Evolutionary conservation across 192 early-diverging fungal genomes (phyloP).

Genomic region (Chytriomyces hyalinus): DNA sequence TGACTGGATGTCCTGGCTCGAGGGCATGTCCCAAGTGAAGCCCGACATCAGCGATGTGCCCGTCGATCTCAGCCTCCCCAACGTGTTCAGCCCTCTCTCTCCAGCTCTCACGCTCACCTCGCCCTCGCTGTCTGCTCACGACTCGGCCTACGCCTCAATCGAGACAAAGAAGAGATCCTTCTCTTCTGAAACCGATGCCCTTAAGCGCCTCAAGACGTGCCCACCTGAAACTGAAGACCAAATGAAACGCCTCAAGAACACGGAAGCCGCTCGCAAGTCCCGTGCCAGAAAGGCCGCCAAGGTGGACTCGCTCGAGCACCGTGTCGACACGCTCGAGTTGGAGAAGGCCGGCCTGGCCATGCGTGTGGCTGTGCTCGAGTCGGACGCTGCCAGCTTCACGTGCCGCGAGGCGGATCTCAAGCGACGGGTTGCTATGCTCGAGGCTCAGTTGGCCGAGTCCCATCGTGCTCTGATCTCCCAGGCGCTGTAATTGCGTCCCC

Average conservation of each 20-base stretch:
- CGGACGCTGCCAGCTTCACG: slow-evolving; percentile 11
- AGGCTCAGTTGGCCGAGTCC: slow-evolving; percentile 34
- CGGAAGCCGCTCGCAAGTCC: slow-evolving; percentile 89
- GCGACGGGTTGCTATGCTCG: slow-evolving; percentile 50
- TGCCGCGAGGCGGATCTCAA: slow-evolving; percentile 31
- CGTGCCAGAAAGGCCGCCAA: slow-evolving; percentile 81
- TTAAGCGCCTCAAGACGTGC: not conserved
- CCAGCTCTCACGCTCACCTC: not conserved
- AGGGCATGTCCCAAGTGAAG: slow-evolving; percentile 17
- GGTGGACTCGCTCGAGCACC: slow-evolving; percentile 80
- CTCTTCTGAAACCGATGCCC: not conserved
- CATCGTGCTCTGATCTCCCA: slow-evolving; percentile 27
- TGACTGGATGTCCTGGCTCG: slow-evolving; percentile 31
- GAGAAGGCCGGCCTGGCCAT: slow-evolving; percentile 43
- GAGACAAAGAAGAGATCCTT: not conserved
- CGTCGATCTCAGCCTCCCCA: not conserved
- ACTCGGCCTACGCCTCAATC: not conserved
- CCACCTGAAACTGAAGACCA: not conserved
- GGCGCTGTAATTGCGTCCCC: not conserved
- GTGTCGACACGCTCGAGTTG: slow-evolving; percentile 75
- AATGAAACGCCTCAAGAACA: slow-evolving; percentile 55
- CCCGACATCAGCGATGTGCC: not conserved
- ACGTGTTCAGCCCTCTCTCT: not conserved
- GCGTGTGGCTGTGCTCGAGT: slow-evolving; percentile 38
- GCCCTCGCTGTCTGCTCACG: not conserved